Conservation (phyloP, 2,329 filamentous ascomycete species). For the Gaeumannomyces sp. region DNA sequence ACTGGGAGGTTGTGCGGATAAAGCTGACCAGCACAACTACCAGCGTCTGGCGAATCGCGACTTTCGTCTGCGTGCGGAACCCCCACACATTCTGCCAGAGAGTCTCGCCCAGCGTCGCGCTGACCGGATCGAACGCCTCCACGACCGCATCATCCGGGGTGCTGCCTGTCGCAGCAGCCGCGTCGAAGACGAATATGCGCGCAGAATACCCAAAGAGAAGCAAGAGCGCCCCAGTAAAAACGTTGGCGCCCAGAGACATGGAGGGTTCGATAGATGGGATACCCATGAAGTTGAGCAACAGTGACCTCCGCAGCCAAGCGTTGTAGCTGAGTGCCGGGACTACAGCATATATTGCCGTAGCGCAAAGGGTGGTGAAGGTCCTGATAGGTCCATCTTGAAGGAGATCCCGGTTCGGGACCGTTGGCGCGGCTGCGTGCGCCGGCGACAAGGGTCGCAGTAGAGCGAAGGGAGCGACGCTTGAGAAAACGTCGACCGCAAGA, state of each 20-base stretch:
- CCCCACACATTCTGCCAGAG: conserved; percentile 69
- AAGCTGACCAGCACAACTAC: conserved; percentile 52
- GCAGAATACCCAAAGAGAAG: conserved; percentile 61
- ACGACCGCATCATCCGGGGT: conserved; percentile 42
- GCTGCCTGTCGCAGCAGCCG: conserved; percentile 49
- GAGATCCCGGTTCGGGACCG: conserved; percentile 57
- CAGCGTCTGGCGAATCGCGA: conserved; percentile 58
- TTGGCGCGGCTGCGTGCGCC: conserved; percentile 51
- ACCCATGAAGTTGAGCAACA: conserved; percentile 71
- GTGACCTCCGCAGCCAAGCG: conserved; percentile 62
- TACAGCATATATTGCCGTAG: conserved; percentile 69
- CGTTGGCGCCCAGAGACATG: conserved; percentile 46
- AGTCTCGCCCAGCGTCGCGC: conserved; percentile 62
- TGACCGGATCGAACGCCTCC: conserved; percentile 55
- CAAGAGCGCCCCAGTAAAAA: conserved; percentile 36
- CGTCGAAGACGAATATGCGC: conserved; percentile 71
- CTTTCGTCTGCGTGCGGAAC: conserved; percentile 55
- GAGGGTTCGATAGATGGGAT: conserved; percentile 59
- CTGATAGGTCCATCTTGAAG: conserved; percentile 57
- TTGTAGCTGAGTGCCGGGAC: conserved; percentile 62
- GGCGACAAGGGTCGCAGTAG: conserved; percentile 63
- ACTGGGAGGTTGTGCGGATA: conserved; percentile 56
- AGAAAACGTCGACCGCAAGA: conserved; percentile 61
- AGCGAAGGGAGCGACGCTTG: conserved; percentile 67
- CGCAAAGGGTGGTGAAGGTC: conserved; percentile 59